Conservation (phyloP, 768 basidiomycete species). For the Grammothele lineata region DNA sequence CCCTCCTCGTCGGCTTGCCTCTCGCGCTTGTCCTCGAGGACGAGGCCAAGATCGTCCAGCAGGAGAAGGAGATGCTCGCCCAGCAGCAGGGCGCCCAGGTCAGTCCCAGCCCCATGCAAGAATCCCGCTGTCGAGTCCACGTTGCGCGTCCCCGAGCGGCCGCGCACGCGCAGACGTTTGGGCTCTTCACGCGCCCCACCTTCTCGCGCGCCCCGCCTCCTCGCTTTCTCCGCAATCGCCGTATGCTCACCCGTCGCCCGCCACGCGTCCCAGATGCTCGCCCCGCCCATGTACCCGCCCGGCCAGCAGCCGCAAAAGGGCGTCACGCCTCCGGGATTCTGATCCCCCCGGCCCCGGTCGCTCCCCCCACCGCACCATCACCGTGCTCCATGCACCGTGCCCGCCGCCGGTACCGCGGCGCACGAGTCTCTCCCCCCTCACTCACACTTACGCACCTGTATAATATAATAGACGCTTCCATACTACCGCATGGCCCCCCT, state of each 20-base stretch:
- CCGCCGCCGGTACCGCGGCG: too few relatives aligned
- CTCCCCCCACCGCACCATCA: conserved; percentile 2
- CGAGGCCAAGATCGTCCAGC: conserved; percentile 89
- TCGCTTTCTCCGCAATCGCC: background rate
- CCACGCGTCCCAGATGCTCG: conserved; percentile 74
- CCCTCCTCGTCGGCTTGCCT: conserved; percentile 89
- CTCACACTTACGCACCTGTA: conserved; percentile 15
- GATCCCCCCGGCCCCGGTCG: conserved; percentile 22
- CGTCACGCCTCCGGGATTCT: conserved; percentile 86
- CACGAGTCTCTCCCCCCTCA: background rate
- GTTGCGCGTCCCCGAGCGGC: too few relatives aligned
- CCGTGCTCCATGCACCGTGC: too few relatives aligned
- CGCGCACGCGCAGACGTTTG: background rate
- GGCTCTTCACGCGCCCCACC: background rate
- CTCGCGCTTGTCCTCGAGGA: conserved; percentile 92
- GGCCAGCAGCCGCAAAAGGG: conserved; percentile 39
- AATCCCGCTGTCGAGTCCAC: background rate
- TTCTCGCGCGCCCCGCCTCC: background rate
- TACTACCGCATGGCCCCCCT: background rate
- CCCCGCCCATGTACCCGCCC: conserved; percentile 50
- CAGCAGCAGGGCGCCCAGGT: conserved; percentile 87
- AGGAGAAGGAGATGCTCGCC: conserved; percentile 91
- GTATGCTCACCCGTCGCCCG: conserved; percentile 4
- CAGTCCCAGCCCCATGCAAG: background rate
- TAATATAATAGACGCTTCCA: conserved; percentile 13